phyloP scores from a whole-genome alignment of 1,284 basidiomycete species.

The Sanghuangporus weigelae region DNA sequence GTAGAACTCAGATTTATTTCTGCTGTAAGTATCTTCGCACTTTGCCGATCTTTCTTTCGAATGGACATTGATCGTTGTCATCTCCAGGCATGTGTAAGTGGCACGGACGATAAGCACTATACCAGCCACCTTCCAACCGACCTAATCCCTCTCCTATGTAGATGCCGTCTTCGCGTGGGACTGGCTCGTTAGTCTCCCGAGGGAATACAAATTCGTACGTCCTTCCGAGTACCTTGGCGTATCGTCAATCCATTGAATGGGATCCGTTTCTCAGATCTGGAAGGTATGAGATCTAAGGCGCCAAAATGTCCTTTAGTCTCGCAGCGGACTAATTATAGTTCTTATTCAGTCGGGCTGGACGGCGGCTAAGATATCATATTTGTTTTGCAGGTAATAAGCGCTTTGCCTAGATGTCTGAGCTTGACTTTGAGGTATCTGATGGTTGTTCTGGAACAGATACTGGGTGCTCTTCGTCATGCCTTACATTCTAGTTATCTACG shows the following conservation, averaged over 20 bases:
- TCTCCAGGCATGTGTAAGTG: conserved; percentile 66
- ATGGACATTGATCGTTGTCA: neutral
- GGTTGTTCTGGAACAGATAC: conserved; percentile 40
- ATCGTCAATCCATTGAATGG: conserved; percentile 15
- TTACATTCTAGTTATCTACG: conserved; percentile 68
- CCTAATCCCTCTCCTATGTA: conserved; percentile 25
- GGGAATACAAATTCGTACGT: conserved; percentile 70
- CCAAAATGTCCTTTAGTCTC: neutral
- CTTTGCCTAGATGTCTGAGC: conserved; percentile 12
- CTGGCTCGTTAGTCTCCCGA: conserved; percentile 68
- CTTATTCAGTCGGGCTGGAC: conserved; percentile 58
- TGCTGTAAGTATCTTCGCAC: conserved; percentile 53
- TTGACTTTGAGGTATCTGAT: neutral
- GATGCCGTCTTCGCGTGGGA: conserved; percentile 79
- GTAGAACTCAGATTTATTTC: conserved; percentile 71
- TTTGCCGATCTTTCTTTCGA: conserved; percentile 8
- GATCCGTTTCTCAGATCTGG: conserved; percentile 52
- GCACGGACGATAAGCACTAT: conserved; percentile 15
- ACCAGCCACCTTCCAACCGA: conserved; percentile 11
- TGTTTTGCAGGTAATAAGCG: conserved; percentile 64
- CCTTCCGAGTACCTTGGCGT: conserved; percentile 10
- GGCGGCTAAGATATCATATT: conserved; percentile 71
- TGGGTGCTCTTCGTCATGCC: conserved; percentile 75
- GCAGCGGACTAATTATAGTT: neutral
- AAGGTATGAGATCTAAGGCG: conserved; percentile 24